Base-by-base conservation (phyloP, 371 early-diverging fungal species). In the Mucor mucedo region DNA sequence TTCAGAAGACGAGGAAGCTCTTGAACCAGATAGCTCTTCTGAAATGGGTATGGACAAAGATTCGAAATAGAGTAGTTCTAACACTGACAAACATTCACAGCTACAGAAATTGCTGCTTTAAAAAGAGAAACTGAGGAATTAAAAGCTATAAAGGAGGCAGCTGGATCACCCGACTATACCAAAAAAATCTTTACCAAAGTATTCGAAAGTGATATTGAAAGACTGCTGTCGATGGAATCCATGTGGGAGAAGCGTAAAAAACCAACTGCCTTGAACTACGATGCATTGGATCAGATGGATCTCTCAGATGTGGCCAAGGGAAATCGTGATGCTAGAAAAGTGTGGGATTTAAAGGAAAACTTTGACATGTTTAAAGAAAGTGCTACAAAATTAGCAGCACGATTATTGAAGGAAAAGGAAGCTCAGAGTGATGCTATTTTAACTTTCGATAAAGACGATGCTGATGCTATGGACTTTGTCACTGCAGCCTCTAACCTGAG, bases 401-500 rank as follows among this genome's bases (percentile, higher is more conserved):
- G 84, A n/a, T 60, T 87, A 10, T 49, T 80, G 21, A 63, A 72
- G 2, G 75, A 71, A 32, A 75, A 76, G 42, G 54, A 69, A 40
- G 60, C 57, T 3, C 83, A 88, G 47, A 64, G 82, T 1, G 80
- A 84, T 32, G 80, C 79, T 9, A 66, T 68, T 2, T 59, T 97
- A 47, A 56, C 76, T 0, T 97, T 97, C 78, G 96, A 98, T 74
- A 97, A 99, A 82, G 97, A 98, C 78, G 98, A 98, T 66, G 84
- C 90, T 5, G 93, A 89, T 54, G 81, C 89, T 16, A 77, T 97
- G 74, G 85, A 90, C 59, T 98, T 99, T 84, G 97, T 98, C 0
- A 89, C 96, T 0, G 93, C 97, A 1, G 86, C 95, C 1, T 86
- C 97, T 0, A 97, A 96, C 65, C 72, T 99, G 55, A 87, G 99